A percentile compares a stretch with the other conserved stretches of the same genome.
Conservation (phyloP, 768 basidiomycete species). For the Lentinula sp. region DNA sequence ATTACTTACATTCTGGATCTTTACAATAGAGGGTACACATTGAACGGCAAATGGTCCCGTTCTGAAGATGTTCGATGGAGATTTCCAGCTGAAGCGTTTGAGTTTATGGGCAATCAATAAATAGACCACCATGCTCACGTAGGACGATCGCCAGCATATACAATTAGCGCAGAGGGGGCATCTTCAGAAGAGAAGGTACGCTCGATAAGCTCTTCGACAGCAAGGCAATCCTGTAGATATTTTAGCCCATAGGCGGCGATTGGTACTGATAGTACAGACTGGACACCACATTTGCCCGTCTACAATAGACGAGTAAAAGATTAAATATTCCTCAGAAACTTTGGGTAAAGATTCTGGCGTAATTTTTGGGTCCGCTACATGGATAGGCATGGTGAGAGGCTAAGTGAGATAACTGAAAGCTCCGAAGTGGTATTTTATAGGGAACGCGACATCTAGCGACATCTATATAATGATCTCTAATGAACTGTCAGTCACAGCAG, state of each 20-base stretch:
- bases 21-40: constrained; percentile 64
- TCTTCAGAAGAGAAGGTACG: constrained; percentile 38
- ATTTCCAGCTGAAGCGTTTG: constrained; percentile 53
- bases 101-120: neutral
- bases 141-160: constrained; percentile 62
- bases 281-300: constrained; percentile 68
- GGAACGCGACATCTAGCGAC: too few relatives aligned
- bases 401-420: neutral
- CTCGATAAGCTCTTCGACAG: constrained; percentile 50
- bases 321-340: constrained; percentile 44
- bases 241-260: neutral
- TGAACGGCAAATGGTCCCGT: constrained; percentile 55
- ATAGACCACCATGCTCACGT: constrained; percentile 32
- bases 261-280: constrained; percentile 33
- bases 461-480: too few relatives aligned
- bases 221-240: constrained; percentile 52
- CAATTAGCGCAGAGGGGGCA: constrained; percentile 49
- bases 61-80: constrained; percentile 50
- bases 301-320: constrained; percentile 69
- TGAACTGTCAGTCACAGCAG: too few relatives aligned
- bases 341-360: constrained; percentile 30
- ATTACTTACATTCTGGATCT: constrained; percentile 45
- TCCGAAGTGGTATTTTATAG: neutral
- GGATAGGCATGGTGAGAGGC: constrained; percentile 41
- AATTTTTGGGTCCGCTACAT: constrained; percentile 26